Conservation (phyloP, 2,329 filamentous ascomycete genomes). For the Epichloe scottii region DNA sequence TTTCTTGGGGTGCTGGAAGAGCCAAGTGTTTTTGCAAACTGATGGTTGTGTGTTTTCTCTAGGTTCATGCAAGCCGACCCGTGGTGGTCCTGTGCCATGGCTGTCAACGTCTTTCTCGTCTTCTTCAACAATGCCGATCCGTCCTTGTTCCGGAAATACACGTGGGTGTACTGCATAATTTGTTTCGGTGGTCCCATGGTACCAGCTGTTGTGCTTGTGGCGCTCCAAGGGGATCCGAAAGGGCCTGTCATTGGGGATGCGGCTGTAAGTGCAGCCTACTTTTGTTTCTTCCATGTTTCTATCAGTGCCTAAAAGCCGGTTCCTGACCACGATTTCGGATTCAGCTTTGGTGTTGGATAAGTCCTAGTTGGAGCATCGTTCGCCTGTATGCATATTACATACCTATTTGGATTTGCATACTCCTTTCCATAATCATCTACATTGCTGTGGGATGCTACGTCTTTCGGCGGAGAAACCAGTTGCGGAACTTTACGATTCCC, state of each 20-base stretch:
- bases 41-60: not conserved
- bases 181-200: constrained; percentile 62
- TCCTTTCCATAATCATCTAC: constrained; percentile 41
- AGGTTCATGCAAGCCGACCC: constrained; percentile 70
- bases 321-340: too few species aligned
- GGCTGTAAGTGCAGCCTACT: constrained; percentile 27
- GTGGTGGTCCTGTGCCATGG: constrained; percentile 71
- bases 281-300: not conserved
- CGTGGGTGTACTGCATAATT: constrained; percentile 54
- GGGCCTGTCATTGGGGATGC: constrained; percentile 41
- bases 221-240: constrained; percentile 30
- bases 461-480: constrained; percentile 44
- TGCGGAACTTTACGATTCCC: constrained; percentile 31
- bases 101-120: constrained; percentile 64
- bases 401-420: constrained; percentile 47
- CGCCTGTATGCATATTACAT: constrained; percentile 49
- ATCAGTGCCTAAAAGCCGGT: constrained; percentile 17
- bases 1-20: not conserved
- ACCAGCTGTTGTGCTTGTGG: constrained; percentile 53
- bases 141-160: constrained; percentile 54
- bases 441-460: constrained; percentile 45
- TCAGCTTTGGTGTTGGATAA: constrained; percentile 47
- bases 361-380: constrained; percentile 37
- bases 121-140: constrained; percentile 45
- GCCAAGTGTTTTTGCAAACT: not conserved